Percentiles rank a stretch among this genome's conserved stretches.
These are phyloP conservation scores for Sordariomycetes sp. DNA, from an alignment of 2,329 filamentous ascomycete genomes.

Conservation along the genomic window DNA sequence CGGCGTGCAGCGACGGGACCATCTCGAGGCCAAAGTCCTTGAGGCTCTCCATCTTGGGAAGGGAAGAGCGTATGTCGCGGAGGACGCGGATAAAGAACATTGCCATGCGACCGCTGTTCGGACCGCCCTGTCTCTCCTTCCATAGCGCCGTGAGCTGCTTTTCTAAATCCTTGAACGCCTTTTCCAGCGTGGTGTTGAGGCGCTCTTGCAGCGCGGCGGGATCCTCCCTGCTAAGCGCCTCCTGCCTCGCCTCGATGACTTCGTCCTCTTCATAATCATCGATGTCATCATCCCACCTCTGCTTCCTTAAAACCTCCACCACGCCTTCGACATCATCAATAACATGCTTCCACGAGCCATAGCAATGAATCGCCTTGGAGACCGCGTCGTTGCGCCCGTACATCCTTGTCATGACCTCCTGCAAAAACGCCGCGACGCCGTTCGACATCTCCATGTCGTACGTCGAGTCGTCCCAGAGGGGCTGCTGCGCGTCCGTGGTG, in stretches of 20 bases:
- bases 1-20: conserved; percentile 50
- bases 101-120: conserved; percentile 37
- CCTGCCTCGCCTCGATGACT: conserved; percentile 51
- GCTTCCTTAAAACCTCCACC: conserved; percentile 50
- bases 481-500: conserved; percentile 31
- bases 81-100: conserved; percentile 62
- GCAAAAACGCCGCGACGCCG: conserved; percentile 55
- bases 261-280: conserved; percentile 65
- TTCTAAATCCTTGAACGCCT: conserved; percentile 46
- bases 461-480: conserved; percentile 55
- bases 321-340: conserved; percentile 53
- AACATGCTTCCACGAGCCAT: conserved; percentile 60
- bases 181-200: conserved; percentile 39
- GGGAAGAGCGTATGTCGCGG: conserved; percentile 56
- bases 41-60: conserved; percentile 39
- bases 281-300: conserved; percentile 64
- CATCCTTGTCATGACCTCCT: conserved; percentile 53
- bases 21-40: conserved; percentile 45
- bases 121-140: conserved; percentile 25
- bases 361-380: conserved; percentile 45
- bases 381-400: conserved; percentile 61
- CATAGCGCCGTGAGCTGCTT: conserved; percentile 38
- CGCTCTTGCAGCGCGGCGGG: conserved; percentile 47
- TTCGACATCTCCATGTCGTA: conserved; percentile 52
- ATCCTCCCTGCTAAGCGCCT: conserved; percentile 59